Conservation (phyloP, 176 grass and related monocot genomes). For the Sorghum bicolor region Sorghum_bicolor_NCBIv3 NC_012871.2:70872501-70873000, state of each 20-base stretch:
- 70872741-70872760: neutral
- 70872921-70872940: neutral
- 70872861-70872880: neutral
- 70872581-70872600: neutral
- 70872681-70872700: too few species aligned
- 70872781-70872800: neutral
- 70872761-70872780: neutral
- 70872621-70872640: neutral
- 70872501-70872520: neutral
- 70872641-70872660: neutral
- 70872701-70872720: too few species aligned
- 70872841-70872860: neutral
- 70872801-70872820: neutral
- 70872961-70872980: neutral
- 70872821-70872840: neutral
- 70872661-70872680: neutral
- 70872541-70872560: neutral
- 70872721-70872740: neutral
- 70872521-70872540: neutral
- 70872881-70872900: constrained; percentile 10
- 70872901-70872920: neutral
- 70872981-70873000: neutral
- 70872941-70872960: neutral
- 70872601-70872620: neutral
- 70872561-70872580: neutral